Base-by-base conservation (phyloP, 768 basidiomycete species). In the Hypholoma sublateritium region DNA sequence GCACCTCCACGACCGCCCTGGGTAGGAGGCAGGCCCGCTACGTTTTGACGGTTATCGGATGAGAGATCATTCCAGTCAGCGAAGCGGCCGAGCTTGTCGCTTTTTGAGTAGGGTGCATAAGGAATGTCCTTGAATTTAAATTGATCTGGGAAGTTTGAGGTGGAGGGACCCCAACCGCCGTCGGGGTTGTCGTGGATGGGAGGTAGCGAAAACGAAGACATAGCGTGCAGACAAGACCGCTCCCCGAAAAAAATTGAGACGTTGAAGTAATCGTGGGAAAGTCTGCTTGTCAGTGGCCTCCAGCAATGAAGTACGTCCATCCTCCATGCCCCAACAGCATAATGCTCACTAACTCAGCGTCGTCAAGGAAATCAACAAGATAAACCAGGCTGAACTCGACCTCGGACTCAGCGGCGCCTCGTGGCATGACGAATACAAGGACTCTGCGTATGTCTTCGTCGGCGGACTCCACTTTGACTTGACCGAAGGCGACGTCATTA, bases 51-150 rank as follows among this genome's bases (percentile, higher is more conserved):
- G 59, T 73, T 78, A 67, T 90, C 88, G 50, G 81, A 68, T 28
- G 87, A 80, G 22, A 85, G 73, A 70, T 93, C 91, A 72, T 93
- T 93, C 95, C 96, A 99, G 77, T 99, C 96, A 47, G 96, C 96
- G 68, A 99, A 91, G 52, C 96, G 88, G 52, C 93, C 94, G 55
- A 99, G 87, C 73, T 98, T 98, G 80, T 99, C 97, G 36, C 93
- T 88, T 85, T 99, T 99, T 75, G 94, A 94, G 81, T 93, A 98
- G 4, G 95, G 95, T 0, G 96, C 95, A 69, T 98, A 99, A 45
- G 97, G 97, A 58, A 98, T 97, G 65, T 98, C 97, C 73, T 93
- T 94, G 83, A 97, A 97, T 75, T 95, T 95, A 77, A 96, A 98
- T 61, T 93, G 88, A 44, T 89, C 80, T 1, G 96, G 95, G 19